Evolutionary conservation across 1,284 basidiomycete species (phyloP).

Genomic region (Tylopilus sp.): DNA sequence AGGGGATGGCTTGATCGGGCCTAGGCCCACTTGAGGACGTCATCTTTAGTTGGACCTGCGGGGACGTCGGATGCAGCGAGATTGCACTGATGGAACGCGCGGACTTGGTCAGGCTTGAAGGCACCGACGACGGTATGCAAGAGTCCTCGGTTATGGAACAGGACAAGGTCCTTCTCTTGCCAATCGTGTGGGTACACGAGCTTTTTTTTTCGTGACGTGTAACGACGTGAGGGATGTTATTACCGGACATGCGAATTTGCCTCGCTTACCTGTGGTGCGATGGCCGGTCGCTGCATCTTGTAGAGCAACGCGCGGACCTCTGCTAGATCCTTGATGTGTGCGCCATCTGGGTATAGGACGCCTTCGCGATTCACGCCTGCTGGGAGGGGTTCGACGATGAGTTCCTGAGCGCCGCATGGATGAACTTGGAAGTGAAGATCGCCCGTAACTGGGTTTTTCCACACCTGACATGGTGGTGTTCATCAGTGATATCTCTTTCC

Average conservation of each 20-base stretch:
- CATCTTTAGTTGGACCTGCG: slow-evolving; percentile 38
- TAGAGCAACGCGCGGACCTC: slow-evolving; percentile 64
- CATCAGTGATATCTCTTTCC: slow-evolving; percentile 1
- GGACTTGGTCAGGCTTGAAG: slow-evolving; percentile 60
- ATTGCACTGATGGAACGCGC: slow-evolving; percentile 68
- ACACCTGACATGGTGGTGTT: slow-evolving; percentile 44
- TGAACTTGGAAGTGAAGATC: slow-evolving; percentile 70
- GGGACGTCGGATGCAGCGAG: slow-evolving; percentile 61
- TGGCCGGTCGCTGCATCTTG: slow-evolving; percentile 55
- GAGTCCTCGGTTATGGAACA: slow-evolving; percentile 11
- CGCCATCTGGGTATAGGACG: slow-evolving; percentile 68
- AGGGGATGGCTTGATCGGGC: not conserved
- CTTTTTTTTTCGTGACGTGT: slow-evolving; percentile 23
- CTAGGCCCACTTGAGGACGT: slow-evolving; percentile 11
- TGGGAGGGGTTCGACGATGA: slow-evolving; percentile 58
- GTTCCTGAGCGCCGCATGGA: slow-evolving; percentile 52
- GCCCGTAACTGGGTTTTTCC: slow-evolving; percentile 79
- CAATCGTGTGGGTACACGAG: slow-evolving; percentile 64
- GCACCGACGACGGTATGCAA: slow-evolving; percentile 57
- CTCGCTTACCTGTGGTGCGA: slow-evolving; percentile 6
- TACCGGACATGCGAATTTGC: not conserved
- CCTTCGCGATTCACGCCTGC: slow-evolving; percentile 42
- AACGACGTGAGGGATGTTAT: not conserved
- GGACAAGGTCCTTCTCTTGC: slow-evolving; percentile 15
- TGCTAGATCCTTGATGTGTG: slow-evolving; percentile 58